phyloP scores from a whole-genome alignment of 371 early-diverging fungal species.

The Mucor circinelloides region DNA sequence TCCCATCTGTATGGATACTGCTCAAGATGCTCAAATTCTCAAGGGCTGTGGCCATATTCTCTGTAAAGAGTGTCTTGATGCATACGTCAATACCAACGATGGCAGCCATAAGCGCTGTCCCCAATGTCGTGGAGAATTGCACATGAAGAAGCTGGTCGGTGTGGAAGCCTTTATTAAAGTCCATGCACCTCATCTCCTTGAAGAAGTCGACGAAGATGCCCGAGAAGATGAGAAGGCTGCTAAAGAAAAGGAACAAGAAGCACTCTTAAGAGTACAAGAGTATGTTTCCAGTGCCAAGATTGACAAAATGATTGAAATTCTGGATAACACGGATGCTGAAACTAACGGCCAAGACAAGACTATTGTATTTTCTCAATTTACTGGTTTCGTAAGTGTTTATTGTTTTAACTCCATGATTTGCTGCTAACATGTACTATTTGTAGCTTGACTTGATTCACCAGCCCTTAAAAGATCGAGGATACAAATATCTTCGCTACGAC shows the following conservation, averaged over 20 bases:
- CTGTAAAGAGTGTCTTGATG: conserved; percentile 45
- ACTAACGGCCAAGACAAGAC: conserved; percentile 60
- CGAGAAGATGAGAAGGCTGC: not conserved
- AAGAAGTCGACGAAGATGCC: conserved; percentile 9
- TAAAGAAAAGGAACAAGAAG: conserved; percentile 10
- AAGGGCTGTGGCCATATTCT: conserved; percentile 47
- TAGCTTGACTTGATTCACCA: conserved; percentile 68
- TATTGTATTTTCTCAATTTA: conserved; percentile 86
- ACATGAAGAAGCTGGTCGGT: conserved; percentile 11
- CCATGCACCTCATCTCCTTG: conserved; percentile 29
- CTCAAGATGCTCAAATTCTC: conserved; percentile 35
- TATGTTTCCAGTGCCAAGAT: conserved; percentile 50
- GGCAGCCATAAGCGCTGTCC: conserved; percentile 36
- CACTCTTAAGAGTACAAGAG: conserved; percentile 1
- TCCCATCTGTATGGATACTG: conserved; percentile 54
- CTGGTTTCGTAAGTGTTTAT: conserved; percentile 50
- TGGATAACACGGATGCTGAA: conserved; percentile 28
- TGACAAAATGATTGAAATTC: conserved; percentile 53
- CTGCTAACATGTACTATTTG: not conserved
- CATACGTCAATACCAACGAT: conserved; percentile 28
- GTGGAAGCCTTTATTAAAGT: conserved; percentile 34
- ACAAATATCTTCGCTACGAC: conserved; percentile 42
- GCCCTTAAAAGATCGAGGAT: conserved; percentile 53
- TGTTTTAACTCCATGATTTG: not conserved
- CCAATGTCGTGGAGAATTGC: conserved; percentile 43